Base-by-base conservation (phyloP, 306 rosid genomes). In the Quercus wislizeni region DNA sequence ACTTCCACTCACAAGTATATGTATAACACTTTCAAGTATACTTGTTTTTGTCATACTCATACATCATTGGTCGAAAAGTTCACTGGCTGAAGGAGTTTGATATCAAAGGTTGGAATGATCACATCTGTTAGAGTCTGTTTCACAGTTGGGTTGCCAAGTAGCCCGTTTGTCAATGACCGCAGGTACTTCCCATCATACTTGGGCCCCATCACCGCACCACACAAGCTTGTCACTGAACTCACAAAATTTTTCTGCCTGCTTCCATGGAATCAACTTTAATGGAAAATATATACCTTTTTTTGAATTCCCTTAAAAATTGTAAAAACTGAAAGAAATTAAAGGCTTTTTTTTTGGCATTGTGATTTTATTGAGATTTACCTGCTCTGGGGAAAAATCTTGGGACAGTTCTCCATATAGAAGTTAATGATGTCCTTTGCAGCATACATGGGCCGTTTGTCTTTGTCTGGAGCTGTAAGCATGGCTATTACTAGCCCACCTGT, bases 21-120 rank as follows among this genome's bases (percentile, higher is more conserved):
- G 3, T 38, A 2, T 5, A 9, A 11, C 31, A 12, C 31, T 17
- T 15, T 15, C 25, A 51, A 14, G 63, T 23, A 7, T 0, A n/a
- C 1, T 9, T 15, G 30, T 4, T 13, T 14, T 43, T 77, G 14
- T 19, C 23, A 23, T 25, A 11, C 3, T 21, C 35, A 17, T 79
- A 87, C 90, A 56, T 85, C 88, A 5, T 9, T 52, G 78, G 91
- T 80, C 12, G 75, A 69, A 79, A 85, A 87, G 74, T 85, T 63
- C 69, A 82, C 80, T 13, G 87, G 88, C 61, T 87, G 88, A 31
- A 85, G 89, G n/a, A 23, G 77, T 74, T 76, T 88, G 64, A 88
- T 76, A 6, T 88, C 86, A 56, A 80, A 88, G 19, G 84, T 71
- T 9, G 91, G 89, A 33, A 88, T 78, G 25, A 88, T 55, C 10